phyloP scores from a whole-genome alignment of 208 protist genomes.

The Trypanosoma caninum region DNA sequence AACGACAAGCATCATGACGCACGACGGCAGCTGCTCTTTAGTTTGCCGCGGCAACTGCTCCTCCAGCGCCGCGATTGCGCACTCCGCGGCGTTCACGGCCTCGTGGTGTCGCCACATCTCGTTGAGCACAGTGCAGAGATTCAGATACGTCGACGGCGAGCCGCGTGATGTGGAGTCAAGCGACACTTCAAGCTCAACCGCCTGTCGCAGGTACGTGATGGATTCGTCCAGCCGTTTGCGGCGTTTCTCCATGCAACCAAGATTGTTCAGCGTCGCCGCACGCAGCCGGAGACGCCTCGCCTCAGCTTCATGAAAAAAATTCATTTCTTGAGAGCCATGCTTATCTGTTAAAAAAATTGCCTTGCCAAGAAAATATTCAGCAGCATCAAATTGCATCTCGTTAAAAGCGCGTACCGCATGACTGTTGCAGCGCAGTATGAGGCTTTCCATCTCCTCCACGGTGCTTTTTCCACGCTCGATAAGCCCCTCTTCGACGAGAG shows the following conservation, averaged over 20 bases:
- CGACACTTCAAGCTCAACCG: constrained; percentile 48
- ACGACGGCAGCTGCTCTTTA: constrained; percentile 27
- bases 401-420: constrained; percentile 75
- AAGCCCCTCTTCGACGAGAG: constrained; percentile 17
- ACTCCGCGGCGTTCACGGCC: constrained; percentile 68
- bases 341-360: constrained; percentile 77
- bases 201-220: constrained; percentile 61
- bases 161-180: constrained; percentile 29
- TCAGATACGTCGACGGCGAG: constrained; percentile 75
- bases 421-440: constrained; percentile 77
- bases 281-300: constrained; percentile 58
- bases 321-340: constrained; percentile 10
- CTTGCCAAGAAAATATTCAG: constrained; percentile 65
- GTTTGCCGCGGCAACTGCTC: constrained; percentile 40
- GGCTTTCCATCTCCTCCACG: constrained; percentile 44
- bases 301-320: constrained; percentile 36
- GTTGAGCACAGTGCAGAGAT: constrained; percentile 84
- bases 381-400: constrained; percentile 45
- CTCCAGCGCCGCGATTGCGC: constrained; percentile 61
- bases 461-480: neutral
- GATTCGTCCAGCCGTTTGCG: constrained; percentile 52
- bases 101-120: constrained; percentile 63
- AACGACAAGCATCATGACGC: constrained; percentile 76
- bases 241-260: constrained; percentile 85
- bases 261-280: constrained; percentile 86